A percentile compares a stretch with the other conserved stretches of the same genome.
These are phyloP conservation scores for Waltergamsia citrina DNA, from an alignment of 2,329 filamentous ascomycete genomes.

Conservation along the genomic window DNA sequence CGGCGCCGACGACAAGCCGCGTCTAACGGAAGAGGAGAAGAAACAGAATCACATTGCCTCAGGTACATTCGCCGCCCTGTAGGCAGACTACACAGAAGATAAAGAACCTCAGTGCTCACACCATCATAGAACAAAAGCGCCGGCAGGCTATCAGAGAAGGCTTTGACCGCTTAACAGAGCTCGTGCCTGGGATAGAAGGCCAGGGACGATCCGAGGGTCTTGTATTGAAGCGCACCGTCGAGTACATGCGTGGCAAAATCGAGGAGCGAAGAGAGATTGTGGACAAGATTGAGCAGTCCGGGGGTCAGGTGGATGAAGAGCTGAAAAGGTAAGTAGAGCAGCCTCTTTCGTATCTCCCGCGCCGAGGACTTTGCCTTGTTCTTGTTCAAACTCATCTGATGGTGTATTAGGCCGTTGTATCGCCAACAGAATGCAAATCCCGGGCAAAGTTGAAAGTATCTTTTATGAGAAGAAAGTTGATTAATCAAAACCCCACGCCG, in stretches of 20 bases:
- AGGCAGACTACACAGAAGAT: background rate
- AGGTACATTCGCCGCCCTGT: conserved; percentile 20
- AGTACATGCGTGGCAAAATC: conserved; percentile 53
- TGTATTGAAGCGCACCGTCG: conserved; percentile 65
- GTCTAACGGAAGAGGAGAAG: conserved; percentile 43
- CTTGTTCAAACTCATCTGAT: too few relatives aligned
- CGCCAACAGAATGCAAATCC: too few relatives aligned
- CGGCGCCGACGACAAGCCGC: conserved; percentile 34
- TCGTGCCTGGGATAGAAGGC: conserved; percentile 75
- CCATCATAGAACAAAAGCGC: conserved; percentile 30
- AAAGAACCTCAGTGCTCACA: background rate
- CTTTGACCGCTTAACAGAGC: conserved; percentile 70
- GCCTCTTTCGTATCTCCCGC: too few relatives aligned
- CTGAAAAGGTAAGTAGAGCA: conserved; percentile 32
- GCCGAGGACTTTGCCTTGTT: too few relatives aligned
- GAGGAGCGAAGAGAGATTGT: conserved; percentile 49
- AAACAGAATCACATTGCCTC: conserved; percentile 47
- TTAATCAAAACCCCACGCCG: too few relatives aligned
- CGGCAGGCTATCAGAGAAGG: conserved; percentile 65
- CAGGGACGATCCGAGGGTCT: conserved; percentile 78
- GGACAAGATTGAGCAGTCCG: conserved; percentile 46
- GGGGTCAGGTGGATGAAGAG: conserved; percentile 43
- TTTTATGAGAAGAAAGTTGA: too few relatives aligned
- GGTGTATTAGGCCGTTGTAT: too few relatives aligned
- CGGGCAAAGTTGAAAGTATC: too few relatives aligned